Evolutionary conservation across 495 filamentous ascomycete species (phyloP).

Genomic region (Physcia stellaris): DNA sequence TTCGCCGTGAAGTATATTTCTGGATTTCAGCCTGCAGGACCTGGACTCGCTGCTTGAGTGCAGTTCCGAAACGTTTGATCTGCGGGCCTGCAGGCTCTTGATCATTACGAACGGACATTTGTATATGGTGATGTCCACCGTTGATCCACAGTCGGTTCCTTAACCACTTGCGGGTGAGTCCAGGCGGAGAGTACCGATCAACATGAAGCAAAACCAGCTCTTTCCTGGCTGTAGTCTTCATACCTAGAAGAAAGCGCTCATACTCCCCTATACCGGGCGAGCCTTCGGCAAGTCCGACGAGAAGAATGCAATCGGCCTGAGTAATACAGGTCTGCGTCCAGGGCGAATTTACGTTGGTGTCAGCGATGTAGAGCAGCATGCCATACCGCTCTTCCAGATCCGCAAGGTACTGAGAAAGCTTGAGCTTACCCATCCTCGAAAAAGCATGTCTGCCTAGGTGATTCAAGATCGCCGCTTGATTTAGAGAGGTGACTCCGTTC

Average conservation of each 20-base stretch:
- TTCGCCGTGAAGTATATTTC: conserved; percentile 82
- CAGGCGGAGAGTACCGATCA: conserved; percentile 75
- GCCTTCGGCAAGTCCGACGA: conserved; percentile 83
- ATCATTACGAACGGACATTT: conserved; percentile 81
- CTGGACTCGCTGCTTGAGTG: conserved; percentile 83
- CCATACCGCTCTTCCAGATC: conserved; percentile 96
- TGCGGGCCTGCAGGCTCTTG: conserved; percentile 65
- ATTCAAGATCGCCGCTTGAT: conserved; percentile 85
- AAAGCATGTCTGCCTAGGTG: conserved; percentile 93
- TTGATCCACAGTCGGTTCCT: conserved; percentile 95
- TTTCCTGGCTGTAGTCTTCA: conserved; percentile 93
- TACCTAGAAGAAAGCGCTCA: conserved; percentile 85
- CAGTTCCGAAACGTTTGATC: conserved; percentile 65
- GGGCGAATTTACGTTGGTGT: conserved; percentile 87
- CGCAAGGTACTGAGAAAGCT: conserved; percentile 88
- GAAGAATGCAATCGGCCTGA: conserved; percentile 87
- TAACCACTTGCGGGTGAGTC: conserved; percentile 77
- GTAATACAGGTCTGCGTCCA: conserved; percentile 98
- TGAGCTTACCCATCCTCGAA: conserved; percentile 92
- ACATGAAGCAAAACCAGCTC: conserved; percentile 87
- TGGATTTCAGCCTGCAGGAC: conserved; percentile 93
- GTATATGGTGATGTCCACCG: conserved; percentile 95
- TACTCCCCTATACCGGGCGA: conserved; percentile 89
- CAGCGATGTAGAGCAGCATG: conserved; percentile 91
- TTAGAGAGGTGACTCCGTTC: conserved; percentile 82